phyloP scores from a whole-genome alignment of 257 asterid species.

The Solanum infundibuliforme region DNA sequence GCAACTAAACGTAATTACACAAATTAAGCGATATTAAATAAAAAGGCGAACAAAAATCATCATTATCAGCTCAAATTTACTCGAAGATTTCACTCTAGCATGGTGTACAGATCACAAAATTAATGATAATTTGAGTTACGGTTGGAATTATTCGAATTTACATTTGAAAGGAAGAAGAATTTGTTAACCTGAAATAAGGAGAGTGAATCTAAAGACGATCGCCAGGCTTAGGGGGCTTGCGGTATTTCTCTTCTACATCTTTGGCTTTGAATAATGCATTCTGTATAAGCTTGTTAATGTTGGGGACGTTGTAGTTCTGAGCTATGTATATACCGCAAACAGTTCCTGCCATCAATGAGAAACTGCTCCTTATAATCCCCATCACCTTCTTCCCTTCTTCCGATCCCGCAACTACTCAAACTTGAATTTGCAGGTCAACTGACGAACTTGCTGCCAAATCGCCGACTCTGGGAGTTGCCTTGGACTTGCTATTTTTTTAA shows the following conservation, averaged over 20 bases:
- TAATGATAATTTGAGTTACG: background rate
- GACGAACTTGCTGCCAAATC: background rate
- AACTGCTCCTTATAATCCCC: constrained; percentile 19
- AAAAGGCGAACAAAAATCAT: background rate
- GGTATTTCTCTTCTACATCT: constrained; percentile 42
- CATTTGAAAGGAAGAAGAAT: background rate
- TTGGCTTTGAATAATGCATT: constrained; percentile 36
- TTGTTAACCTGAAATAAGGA: background rate
- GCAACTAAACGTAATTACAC: background rate
- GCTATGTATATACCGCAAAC: constrained; percentile 41
- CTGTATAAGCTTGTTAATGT: constrained; percentile 23
- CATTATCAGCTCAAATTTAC: background rate
- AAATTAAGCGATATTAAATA: background rate
- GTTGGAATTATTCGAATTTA: background rate
- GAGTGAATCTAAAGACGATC: constrained; percentile 16
- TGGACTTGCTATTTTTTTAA: background rate
- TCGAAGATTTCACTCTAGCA: background rate
- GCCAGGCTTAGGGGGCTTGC: constrained; percentile 47
- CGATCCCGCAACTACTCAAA: background rate
- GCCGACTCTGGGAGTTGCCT: background rate
- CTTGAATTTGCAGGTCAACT: background rate
- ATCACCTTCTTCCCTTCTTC: constrained; percentile 2
- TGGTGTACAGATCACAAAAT: background rate
- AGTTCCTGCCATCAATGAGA: constrained; percentile 21
- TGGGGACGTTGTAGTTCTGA: constrained; percentile 48